Percentiles rank a stretch among this genome's conserved stretches.
These are phyloP conservation scores for Suillus bovinus DNA, from an alignment of 768 basidiomycete species.

Conservation along the genomic window DNA sequence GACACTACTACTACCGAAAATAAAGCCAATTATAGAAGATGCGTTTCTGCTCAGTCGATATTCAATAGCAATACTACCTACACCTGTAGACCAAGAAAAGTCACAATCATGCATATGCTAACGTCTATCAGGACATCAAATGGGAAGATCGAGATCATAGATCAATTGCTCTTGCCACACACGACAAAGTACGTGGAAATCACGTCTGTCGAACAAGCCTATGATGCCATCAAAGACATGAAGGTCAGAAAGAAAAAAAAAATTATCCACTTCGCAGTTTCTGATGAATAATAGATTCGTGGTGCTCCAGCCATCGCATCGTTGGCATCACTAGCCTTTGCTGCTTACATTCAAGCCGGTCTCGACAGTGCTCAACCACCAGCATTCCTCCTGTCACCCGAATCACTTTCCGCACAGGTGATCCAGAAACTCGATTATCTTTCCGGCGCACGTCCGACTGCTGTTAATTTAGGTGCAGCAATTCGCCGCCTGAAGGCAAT, in stretches of 20 bases:
- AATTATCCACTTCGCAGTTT: neutral
- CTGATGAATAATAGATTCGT: constrained; percentile 55
- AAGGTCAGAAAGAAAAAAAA: constrained; percentile 52
- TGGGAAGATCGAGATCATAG: constrained; percentile 77
- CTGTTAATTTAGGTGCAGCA: constrained; percentile 91
- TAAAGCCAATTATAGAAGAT: neutral
- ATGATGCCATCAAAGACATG: constrained; percentile 96
- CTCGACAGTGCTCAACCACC: constrained; percentile 48
- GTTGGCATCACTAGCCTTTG: constrained; percentile 80
- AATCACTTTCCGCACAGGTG: constrained; percentile 55
- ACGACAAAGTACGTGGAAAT: constrained; percentile 67
- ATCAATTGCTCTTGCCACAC: constrained; percentile 87
- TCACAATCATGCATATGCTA: constrained; percentile 22
- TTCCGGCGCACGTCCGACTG: constrained; percentile 89
- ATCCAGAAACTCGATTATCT: constrained; percentile 66
- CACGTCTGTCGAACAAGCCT: constrained; percentile 76
- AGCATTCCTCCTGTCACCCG: constrained; percentile 54
- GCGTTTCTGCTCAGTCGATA: too few species aligned
- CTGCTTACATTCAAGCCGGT: constrained; percentile 59
- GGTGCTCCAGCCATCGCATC: constrained; percentile 96
- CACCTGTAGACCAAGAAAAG: neutral
- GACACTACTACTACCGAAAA: neutral
- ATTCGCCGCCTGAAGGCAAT: constrained; percentile 64
- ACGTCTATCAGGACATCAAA: constrained; percentile 46
- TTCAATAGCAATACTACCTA: neutral